Evolutionary conservation across 1,284 basidiomycete species (phyloP).

Genomic region (Ceratobasidium sp.): DNA sequence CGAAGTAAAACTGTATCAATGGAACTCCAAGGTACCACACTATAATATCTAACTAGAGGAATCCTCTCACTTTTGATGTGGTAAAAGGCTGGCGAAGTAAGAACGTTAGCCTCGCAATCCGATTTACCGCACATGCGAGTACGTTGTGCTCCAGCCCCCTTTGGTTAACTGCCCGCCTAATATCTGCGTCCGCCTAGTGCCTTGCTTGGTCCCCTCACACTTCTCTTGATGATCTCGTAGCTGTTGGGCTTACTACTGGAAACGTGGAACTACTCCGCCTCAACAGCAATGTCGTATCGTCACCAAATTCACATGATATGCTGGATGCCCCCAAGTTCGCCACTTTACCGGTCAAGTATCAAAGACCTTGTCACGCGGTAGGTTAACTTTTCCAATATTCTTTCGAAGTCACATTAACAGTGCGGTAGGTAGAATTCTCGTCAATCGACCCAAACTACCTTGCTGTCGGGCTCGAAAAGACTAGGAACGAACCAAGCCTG

Average conservation of each 20-base stretch:
- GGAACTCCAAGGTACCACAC: conserved; percentile 64
- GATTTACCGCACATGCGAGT: conserved; percentile 82
- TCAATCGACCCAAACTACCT: conserved; percentile 76
- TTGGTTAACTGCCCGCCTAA: conserved; percentile 47
- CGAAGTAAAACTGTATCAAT: conserved; percentile 81
- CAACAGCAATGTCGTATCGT: conserved; percentile 64
- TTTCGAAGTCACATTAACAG: neutral
- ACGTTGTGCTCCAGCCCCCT: conserved; percentile 50
- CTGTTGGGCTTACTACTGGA: conserved; percentile 77
- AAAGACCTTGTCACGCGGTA: conserved; percentile 76
- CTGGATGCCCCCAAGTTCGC: conserved; percentile 69
- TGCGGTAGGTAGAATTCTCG: conserved; percentile 63
- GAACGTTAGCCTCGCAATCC: conserved; percentile 76
- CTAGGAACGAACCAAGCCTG: conserved; percentile 77
- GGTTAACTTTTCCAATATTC: conserved; percentile 54
- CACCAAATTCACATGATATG: conserved; percentile 67
- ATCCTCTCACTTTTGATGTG: neutral
- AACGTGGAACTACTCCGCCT: conserved; percentile 79
- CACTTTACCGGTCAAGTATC: conserved; percentile 70
- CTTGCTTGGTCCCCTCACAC: conserved; percentile 84
- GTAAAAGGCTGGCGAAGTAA: conserved; percentile 67
- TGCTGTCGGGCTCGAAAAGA: conserved; percentile 83
- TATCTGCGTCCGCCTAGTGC: conserved; percentile 64
- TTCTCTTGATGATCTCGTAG: conserved; percentile 75
- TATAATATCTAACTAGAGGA: too few species aligned